These are phyloP conservation scores for Starmerella stellata DNA, from an alignment of 805 yeast genomes.

Conservation along the genomic window DNA sequence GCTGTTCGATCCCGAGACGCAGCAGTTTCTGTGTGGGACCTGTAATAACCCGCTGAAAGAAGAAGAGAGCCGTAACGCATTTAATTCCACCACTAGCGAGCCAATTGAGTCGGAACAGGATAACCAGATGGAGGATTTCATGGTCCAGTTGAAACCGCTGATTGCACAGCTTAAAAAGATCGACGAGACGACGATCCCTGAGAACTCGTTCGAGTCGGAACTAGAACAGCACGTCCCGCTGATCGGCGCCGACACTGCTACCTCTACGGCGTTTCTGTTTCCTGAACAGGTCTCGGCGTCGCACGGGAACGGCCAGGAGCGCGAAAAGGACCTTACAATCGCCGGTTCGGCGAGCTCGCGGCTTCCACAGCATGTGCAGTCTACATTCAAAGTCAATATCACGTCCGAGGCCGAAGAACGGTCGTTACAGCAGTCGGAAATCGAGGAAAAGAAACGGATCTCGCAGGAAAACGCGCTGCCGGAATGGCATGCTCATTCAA, in stretches of 20 bases:
- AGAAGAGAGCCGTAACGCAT: slow-evolving; percentile 37
- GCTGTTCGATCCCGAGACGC: slow-evolving; percentile 56
- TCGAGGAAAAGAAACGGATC: slow-evolving; percentile 47
- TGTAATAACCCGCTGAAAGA: slow-evolving; percentile 66
- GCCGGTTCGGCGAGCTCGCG: slow-evolving; percentile 18
- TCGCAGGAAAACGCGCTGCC: slow-evolving; percentile 89
- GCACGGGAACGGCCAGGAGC: slow-evolving; percentile 1
- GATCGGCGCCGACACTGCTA: slow-evolving; percentile 9
- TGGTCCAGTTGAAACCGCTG: slow-evolving; percentile 79
- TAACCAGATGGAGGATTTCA: slow-evolving; percentile 50
- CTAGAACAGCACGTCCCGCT: slow-evolving; percentile 61
- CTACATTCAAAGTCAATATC: slow-evolving; percentile 77
- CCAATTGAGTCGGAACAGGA: slow-evolving; percentile 25
- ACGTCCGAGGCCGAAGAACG: slow-evolving; percentile 72
- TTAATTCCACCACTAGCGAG: background rate
- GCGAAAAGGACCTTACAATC: slow-evolving; percentile 9
- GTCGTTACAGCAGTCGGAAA: slow-evolving; percentile 46
- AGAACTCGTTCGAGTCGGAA: slow-evolving; percentile 76
- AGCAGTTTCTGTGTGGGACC: slow-evolving; percentile 66
- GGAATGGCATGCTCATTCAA: slow-evolving; percentile 83
- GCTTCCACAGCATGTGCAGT: slow-evolving; percentile 31
- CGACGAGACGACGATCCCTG: slow-evolving; percentile 63
- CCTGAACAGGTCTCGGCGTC: slow-evolving; percentile 5
- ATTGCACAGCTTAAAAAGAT: slow-evolving; percentile 66
- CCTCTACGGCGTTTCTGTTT: slow-evolving; percentile 10